A percentile compares a stretch with the other conserved stretches of the same genome.
phyloP scores from a whole-genome alignment of 2,329 filamentous ascomycete species.

The Tolypocladium paradoxum region DNA sequence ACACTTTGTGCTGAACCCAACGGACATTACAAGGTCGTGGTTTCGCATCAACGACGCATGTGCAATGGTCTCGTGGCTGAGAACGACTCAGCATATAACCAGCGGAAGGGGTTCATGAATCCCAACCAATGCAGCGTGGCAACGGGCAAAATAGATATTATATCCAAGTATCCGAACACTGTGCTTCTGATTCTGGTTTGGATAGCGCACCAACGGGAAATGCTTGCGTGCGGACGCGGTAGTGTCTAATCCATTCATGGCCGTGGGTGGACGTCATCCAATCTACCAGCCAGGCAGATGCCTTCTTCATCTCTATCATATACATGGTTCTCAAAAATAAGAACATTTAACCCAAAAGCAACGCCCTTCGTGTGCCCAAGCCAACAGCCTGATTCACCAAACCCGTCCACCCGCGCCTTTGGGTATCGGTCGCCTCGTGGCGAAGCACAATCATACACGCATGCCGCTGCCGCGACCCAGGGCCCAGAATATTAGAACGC shows the following conservation, averaged over 20 bases:
- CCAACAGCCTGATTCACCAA: background rate
- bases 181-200: no score
- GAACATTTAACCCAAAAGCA: background rate
- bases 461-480: background rate
- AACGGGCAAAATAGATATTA: no score
- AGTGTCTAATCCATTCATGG: background rate
- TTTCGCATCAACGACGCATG: no score
- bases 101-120: no score
- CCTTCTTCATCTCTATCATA: background rate
- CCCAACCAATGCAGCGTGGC: no score
- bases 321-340: background rate
- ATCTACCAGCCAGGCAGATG: background rate
- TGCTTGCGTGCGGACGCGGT: no score
- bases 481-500: background rate
- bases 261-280: background rate
- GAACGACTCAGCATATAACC: no score
- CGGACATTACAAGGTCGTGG: no score
- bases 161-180: no score
- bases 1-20: no score
- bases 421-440: conserved; percentile 1
- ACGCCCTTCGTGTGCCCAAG: background rate
- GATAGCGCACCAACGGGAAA: no score
- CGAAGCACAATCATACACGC: background rate
- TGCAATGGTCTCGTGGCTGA: no score
- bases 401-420: background rate